Conservation (phyloP, 129 eudicot species). For the Helianthus annuus region HanXRQr2.0-SUNRISE NC_035433.2:55554181-55554680, state of each 20-base stretch:
- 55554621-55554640: constrained; percentile 83
- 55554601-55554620: constrained; percentile 66
- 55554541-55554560: neutral
- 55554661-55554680: constrained; percentile 81
- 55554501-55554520: neutral
- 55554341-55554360: neutral
- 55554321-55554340: neutral
- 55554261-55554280: constrained; percentile 85
- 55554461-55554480: neutral
- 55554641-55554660: constrained; percentile 87
- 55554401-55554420: neutral
- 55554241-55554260: neutral
- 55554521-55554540: neutral
- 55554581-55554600: neutral
- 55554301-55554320: neutral
- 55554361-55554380: neutral
- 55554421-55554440: neutral
- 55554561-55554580: neutral
- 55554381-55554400: neutral
- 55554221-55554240: neutral
- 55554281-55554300: constrained; percentile 75
- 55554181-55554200: constrained; percentile 66
- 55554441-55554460: neutral
- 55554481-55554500: neutral
- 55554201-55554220: neutral